Evolutionary conservation across 1,139 yeast genomes (phyloP), one percentile per base, ranked within the genome.

Genomic region (Scheffersomyces parashehatae): DNA sequence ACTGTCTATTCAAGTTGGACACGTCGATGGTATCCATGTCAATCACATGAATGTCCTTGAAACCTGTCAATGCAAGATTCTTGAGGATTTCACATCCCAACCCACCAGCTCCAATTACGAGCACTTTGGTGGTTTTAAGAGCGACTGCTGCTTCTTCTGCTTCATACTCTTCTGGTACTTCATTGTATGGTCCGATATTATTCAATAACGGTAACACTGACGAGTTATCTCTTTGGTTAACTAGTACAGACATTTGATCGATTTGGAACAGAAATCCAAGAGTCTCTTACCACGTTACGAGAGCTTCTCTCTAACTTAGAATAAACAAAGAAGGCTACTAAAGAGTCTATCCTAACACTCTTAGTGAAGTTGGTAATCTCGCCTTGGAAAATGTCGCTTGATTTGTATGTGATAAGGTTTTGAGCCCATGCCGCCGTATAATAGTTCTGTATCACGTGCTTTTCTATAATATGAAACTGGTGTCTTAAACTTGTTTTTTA

Each of bases 1-100:
- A 91, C 65, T 93, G 99, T 40, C 98, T 77, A 61, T 93, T 93
- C 53, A 93, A 72, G 56, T 93, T 93, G 16, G 96, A 85, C 16
- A 93, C 66, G 58, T 93, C 98, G 46, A 93, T 89, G 2, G 95
- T 89, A 64, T 93, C 98, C 96, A 91, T 88, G 60, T 93, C 99
- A 35, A 93, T 88, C 13, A 93, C 83, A 54, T 88, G 86, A 35
- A 93, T 83, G 46, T 84, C 72, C 41, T 70, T 72, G 57, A 91
- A 87, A 3, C 96, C 96, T 3, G 85, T 74, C 43, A 88, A 70
- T 0, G 95, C 93, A 40, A 93, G 70, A 63, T 90, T 83, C 67
- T 91, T 91, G 41, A 93, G 68, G 31, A 93, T 83, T 64, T 93
- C 98, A 68, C 98, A 93, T 0, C 99, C 99, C 9, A 93, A 70